These are phyloP conservation scores for Medicago truncatula DNA, from an alignment of 306 rosid genomes.

Conservation along the genomic window MtrunA17r5.0-ANR NC_053046.1:19654501-19655000, in stretches of 20 bases:
- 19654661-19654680: conserved; percentile 46
- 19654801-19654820: conserved; percentile 57
- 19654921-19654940: conserved; percentile 56
- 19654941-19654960: conserved; percentile 55
- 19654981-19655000: conserved; percentile 60
- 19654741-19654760: conserved; percentile 48
- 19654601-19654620: conserved; percentile 51
- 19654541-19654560: conserved; percentile 56
- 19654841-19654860: conserved; percentile 20
- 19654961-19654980: conserved; percentile 66
- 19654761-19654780: conserved; percentile 49
- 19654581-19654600: conserved; percentile 54
- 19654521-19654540: conserved; percentile 58
- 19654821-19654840: conserved; percentile 57
- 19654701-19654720: conserved; percentile 47
- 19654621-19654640: conserved; percentile 62
- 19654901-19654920: conserved; percentile 51
- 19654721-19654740: conserved; percentile 45
- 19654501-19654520: conserved; percentile 44
- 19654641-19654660: conserved; percentile 62
- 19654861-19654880: conserved; percentile 34
- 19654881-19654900: conserved; percentile 47
- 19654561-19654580: conserved; percentile 70
- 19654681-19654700: conserved; percentile 58
- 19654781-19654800: conserved; percentile 61